Conservation (phyloP, 805 yeast genomes). For the Brettanomyces anomalus region DNA sequence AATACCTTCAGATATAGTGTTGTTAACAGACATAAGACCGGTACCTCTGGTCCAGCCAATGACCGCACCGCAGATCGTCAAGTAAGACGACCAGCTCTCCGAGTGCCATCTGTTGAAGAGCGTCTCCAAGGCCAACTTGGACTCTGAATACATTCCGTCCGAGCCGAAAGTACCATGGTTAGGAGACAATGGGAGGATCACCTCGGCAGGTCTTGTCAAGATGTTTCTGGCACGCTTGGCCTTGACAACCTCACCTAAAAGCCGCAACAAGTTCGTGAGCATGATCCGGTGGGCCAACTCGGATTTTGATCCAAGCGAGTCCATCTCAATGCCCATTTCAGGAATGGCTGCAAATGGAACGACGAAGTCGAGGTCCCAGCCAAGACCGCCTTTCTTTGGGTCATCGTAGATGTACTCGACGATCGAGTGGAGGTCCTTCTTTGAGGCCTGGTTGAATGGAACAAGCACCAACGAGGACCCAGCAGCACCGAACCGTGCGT, state of each 20-base stretch:
- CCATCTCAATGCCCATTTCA: slow-evolving; percentile 95
- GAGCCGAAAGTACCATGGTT: slow-evolving; percentile 98
- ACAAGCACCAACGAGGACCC: slow-evolving; percentile 92
- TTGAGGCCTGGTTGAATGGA: slow-evolving; percentile 98
- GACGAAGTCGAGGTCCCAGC: slow-evolving; percentile 95
- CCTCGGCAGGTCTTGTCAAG: slow-evolving; percentile 98
- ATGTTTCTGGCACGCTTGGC: slow-evolving; percentile 68
- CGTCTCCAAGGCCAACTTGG: slow-evolving; percentile 91
- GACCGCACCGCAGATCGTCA: slow-evolving; percentile 95
- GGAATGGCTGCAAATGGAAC: slow-evolving; percentile 99
- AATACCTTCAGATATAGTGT: slow-evolving; percentile 95
- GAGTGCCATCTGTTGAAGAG: slow-evolving; percentile 98
- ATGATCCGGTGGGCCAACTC: slow-evolving; percentile 98
- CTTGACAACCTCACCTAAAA: slow-evolving; percentile 82
- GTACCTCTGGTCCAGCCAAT: slow-evolving; percentile 99
- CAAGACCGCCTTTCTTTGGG: slow-evolving; percentile 80
- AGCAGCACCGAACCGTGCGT: slow-evolving; percentile 85
- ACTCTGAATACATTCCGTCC: slow-evolving; percentile 97
- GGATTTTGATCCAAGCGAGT: slow-evolving; percentile 85
- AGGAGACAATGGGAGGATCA: slow-evolving; percentile 92
- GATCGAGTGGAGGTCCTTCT: slow-evolving; percentile 83
- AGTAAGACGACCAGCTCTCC: slow-evolving; percentile 90
- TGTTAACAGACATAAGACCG: slow-evolving; percentile 96
- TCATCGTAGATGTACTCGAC: slow-evolving; percentile 79
- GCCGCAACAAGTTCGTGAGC: slow-evolving; percentile 91